Percentiles rank a stretch among this genome's conserved stretches.
Evolutionary conservation across 441 rosid species (phyloP).

Genomic region (Eruca vesicaria): DNA sequence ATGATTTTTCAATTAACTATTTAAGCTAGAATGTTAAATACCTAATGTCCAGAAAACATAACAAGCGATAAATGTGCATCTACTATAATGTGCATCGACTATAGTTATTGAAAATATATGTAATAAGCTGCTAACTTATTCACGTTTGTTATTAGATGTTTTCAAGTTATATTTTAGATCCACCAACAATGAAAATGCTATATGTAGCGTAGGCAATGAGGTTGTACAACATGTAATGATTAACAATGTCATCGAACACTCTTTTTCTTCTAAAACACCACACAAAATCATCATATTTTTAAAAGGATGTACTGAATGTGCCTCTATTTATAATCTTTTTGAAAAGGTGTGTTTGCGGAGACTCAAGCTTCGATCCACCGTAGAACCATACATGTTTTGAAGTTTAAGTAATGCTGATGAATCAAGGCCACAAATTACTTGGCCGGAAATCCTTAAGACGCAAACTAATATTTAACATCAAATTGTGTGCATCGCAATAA

Average conservation of each 20-base stretch:
- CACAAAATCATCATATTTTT: not conserved
- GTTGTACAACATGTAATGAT: slow-evolving; percentile 28
- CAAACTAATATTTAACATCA: not conserved
- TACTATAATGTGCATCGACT: too few species aligned
- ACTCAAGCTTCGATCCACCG: not conserved
- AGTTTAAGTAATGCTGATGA: not conserved
- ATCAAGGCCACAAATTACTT: not conserved
- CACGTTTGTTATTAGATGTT: not conserved
- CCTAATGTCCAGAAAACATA: not conserved
- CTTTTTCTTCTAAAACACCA: slow-evolving; percentile 9
- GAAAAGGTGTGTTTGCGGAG: not conserved
- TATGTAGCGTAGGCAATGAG: slow-evolving; percentile 21
- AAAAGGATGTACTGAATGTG: not conserved
- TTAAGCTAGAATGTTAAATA: not conserved
- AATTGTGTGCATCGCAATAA: not conserved
- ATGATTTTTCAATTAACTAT: not conserved
- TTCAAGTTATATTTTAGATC: not conserved
- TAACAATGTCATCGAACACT: slow-evolving; percentile 11
- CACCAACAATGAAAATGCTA: slow-evolving; percentile 1
- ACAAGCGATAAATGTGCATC: too few species aligned
- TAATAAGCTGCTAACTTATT: not conserved
- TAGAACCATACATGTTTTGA: not conserved
- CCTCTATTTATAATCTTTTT: not conserved
- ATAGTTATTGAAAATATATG: too few species aligned
- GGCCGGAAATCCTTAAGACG: not conserved